Evolutionary conservation across 2,329 filamentous ascomycete genomes (phyloP), one percentile per base, ranked within the genome.

Genomic region (Pezicula neosporulosa): DNA sequence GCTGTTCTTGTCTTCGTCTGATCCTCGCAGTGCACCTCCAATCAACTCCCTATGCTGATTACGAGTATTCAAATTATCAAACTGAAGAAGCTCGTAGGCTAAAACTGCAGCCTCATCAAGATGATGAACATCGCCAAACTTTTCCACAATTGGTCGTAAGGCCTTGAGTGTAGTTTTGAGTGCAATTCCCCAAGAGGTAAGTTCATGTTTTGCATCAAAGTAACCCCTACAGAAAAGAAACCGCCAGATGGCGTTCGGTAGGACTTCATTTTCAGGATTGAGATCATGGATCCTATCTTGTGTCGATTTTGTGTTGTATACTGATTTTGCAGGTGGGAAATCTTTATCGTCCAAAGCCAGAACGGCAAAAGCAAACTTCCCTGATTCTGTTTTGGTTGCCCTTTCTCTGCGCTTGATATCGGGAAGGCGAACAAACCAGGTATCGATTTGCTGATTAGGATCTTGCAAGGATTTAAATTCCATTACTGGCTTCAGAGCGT

Each of bases 191-290:
- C 91, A 96, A 8, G 76, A 71, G 8, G 92, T 96, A 54, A 97
- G 77, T 53, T 85, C 82, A 69, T 97, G 93, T 44, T 81, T 76
- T 47, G 85, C 78, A 60, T 94, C 83, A 44, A 96, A 78, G 63
- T 97, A 99, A 21, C 87, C 91, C 53, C 92, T 84, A 45, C 97
- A 77, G 65, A 96, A 90, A 19, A 99, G 77, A 70, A 97, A 94
- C 50, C 91, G 83, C 87, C 90, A 97, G 52, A 93, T 79, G 6
- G 86, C 82, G 61, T 96, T 89, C 16, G 82, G 82, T 7, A 77
- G 70, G 49, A 90, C 74, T 62, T 94, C 88, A 15, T 87, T 78
- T 56, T 86, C 81, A n/a, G 86, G 81, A 53, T 78, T 82, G 7
- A 72, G 56, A 13, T 70, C 65, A 61, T 74, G 44, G 13, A 54